phyloP scores from a whole-genome alignment of 192 early-diverging fungal species.

The Podila epigama region DNA sequence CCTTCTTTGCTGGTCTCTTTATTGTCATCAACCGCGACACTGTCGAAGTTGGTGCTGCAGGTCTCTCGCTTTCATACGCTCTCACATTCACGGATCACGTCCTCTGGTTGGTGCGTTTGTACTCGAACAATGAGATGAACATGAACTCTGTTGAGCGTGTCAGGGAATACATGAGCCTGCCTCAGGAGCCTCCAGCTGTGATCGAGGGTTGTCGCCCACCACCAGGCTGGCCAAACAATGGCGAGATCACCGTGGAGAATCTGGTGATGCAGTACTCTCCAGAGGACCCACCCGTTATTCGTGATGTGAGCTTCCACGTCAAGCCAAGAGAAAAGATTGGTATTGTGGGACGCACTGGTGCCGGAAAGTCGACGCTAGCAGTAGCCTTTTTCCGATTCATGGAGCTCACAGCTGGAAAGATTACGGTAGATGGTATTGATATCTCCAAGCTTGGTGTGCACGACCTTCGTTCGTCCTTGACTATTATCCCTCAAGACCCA shows the following conservation, averaged over 20 bases:
- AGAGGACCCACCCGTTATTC: slow-evolving; percentile 79
- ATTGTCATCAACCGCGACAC: slow-evolving; percentile 57
- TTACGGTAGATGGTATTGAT: slow-evolving; percentile 81
- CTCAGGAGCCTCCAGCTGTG: slow-evolving; percentile 77
- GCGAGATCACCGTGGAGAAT: slow-evolving; percentile 74
- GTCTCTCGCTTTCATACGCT: slow-evolving; percentile 84
- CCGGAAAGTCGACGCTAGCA: slow-evolving; percentile 76
- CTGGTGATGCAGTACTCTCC: slow-evolving; percentile 84
- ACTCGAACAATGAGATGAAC: slow-evolving; percentile 82
- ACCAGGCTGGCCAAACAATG: slow-evolving; percentile 74
- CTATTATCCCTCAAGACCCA: slow-evolving; percentile 84
- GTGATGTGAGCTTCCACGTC: slow-evolving; percentile 74
- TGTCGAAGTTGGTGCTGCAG: slow-evolving; percentile 80
- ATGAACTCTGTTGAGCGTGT: slow-evolving; percentile 89
- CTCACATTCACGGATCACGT: slow-evolving; percentile 80
- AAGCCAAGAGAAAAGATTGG: slow-evolving; percentile 81
- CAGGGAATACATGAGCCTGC: slow-evolving; percentile 79
- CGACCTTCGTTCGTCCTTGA: slow-evolving; percentile 71
- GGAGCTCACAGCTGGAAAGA: slow-evolving; percentile 71
- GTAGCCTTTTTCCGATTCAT: slow-evolving; percentile 85
- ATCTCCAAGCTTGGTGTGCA: slow-evolving; percentile 79
- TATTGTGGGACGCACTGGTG: slow-evolving; percentile 84
- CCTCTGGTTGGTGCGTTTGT: slow-evolving; percentile 79
- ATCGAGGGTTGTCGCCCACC: slow-evolving; percentile 58
- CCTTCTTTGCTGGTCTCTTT: slow-evolving; percentile 70